Evolutionary conservation across 495 filamentous ascomycete species (phyloP), one percentile per base, ranked within the genome.

Genomic region (Elasticomyces elasticus): DNA sequence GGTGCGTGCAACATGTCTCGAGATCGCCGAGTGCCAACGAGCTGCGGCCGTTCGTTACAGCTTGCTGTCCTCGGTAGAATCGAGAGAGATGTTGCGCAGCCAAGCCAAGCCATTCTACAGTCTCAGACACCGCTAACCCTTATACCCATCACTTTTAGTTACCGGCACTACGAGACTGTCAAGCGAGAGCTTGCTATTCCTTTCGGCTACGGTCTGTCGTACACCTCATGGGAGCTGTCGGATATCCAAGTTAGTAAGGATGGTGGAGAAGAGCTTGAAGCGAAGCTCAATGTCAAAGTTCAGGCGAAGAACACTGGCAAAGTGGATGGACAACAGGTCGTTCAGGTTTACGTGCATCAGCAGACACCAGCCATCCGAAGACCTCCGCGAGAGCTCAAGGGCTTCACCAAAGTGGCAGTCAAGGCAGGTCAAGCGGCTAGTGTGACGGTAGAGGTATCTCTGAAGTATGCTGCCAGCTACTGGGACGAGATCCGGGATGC

Each of bases 201-300:
- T 43, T 94, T 94, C 62, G 87, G 88, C 41, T 81, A 91, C 64
- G 88, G 88, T 20, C 77, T 94, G 10, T 61, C 66, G n/a, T 87
- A 87, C 64, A 80, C 79, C 28, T 76, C 69, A 0, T 86, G 85
- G 60, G 60, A 66, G 25, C 81, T 85, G 49, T 68, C 71, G 0
- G 54, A 72, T 25, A 65, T 84, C 5, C 65, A 56, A 5, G 65
- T 80, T 5, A 24, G n/a, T 22, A 41, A 57, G 44, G 10, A 1
- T 25, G 37, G 26, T 7, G 51, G 24, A 46, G 49, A 58, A 28
- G 59, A 53, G 6, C 28, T 56, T 15, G 76, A 69, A 1, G 74
- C 83, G 7, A 72, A 45, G 15, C 10, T 60, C 19, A 77, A 69
- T 1, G 75, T 85, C 9, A 72, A 67, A 0, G 71, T 84, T 19